Evolutionary conservation across 2,329 filamentous ascomycete species (phyloP).

Genomic region (Calonectria henricotiae): DNA sequence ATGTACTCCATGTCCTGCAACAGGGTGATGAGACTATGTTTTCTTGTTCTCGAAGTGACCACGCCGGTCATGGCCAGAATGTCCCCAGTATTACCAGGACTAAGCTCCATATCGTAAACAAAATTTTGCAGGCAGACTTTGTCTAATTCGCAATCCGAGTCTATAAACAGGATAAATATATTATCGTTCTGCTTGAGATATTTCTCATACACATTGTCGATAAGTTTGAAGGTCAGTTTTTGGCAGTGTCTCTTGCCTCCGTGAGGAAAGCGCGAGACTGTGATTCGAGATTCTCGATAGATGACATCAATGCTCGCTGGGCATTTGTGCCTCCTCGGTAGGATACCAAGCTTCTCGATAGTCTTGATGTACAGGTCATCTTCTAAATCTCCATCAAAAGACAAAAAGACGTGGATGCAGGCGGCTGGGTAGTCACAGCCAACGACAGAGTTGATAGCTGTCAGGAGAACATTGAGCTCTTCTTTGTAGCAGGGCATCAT

Average conservation of each 20-base stretch:
- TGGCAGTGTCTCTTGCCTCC: conserved; percentile 96
- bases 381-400: conserved; percentile 92
- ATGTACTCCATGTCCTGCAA: conserved; percentile 99
- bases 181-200: conserved; percentile 93
- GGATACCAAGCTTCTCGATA: conserved; percentile 87
- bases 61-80: conserved; percentile 99
- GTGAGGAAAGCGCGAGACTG: conserved; percentile 92
- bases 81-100: conserved; percentile 90
- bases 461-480: conserved; percentile 85
- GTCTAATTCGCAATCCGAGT: conserved; percentile 96
- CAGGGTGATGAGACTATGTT: conserved; percentile 90
- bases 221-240: conserved; percentile 92
- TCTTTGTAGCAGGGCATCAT: conserved; percentile 99
- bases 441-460: conserved; percentile 91
- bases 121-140: conserved; percentile 95
- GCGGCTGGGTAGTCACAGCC: conserved; percentile 94
- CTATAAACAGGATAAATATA: conserved; percentile 95
- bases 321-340: conserved; percentile 82
- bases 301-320: conserved; percentile 92
- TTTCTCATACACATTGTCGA: conserved; percentile 91
- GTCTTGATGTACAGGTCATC: conserved; percentile 92
- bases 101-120: conserved; percentile 98
- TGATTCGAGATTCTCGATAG: conserved; percentile 88
- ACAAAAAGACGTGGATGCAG: conserved; percentile 95
- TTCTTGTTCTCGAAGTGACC: conserved; percentile 93